Evolutionary conservation across 768 basidiomycete species (phyloP).

Genomic region (Chalciporus sphaerocephalus): DNA sequence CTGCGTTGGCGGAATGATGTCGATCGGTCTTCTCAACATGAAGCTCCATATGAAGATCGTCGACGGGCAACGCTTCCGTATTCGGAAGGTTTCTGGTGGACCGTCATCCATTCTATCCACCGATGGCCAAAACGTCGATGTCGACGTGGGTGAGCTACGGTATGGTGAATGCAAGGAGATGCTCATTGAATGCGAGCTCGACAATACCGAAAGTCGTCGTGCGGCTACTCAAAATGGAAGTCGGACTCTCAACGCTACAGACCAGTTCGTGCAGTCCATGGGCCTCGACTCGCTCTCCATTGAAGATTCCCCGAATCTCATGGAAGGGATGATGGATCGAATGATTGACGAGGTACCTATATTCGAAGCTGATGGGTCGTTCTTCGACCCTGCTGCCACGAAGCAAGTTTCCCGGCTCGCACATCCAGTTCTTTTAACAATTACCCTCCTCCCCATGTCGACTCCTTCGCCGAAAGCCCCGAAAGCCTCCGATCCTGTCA

Average conservation of each 20-base stretch:
- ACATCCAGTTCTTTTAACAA: slow-evolving; percentile 90
- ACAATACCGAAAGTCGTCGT: slow-evolving; percentile 54
- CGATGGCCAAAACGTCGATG: slow-evolving; percentile 93
- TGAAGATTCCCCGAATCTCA: slow-evolving; percentile 66
- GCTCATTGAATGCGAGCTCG: slow-evolving; percentile 87
- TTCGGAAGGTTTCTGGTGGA: slow-evolving; percentile 91
- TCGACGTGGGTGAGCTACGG: slow-evolving; percentile 89
- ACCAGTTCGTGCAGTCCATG: slow-evolving; percentile 83
- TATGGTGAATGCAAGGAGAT: slow-evolving; percentile 98
- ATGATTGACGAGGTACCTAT: slow-evolving; percentile 99
- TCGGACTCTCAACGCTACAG: slow-evolving; percentile 68
- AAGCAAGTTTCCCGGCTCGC: slow-evolving; percentile 86
- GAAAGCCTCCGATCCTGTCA: slow-evolving; percentile 72
- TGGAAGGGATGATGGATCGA: slow-evolving; percentile 90
- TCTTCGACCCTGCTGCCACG: slow-evolving; percentile 83
- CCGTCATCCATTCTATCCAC: slow-evolving; percentile 80
- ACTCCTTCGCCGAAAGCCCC: slow-evolving; percentile 33
- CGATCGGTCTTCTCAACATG: slow-evolving; percentile 88
- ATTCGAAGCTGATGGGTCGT: slow-evolving; percentile 91
- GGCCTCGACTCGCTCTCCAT: slow-evolving; percentile 73
- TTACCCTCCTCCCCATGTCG: slow-evolving; percentile 73
- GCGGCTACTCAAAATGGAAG: slow-evolving; percentile 8
- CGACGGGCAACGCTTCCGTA: slow-evolving; percentile 85
- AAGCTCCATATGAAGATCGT: slow-evolving; percentile 93
- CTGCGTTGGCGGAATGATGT: slow-evolving; percentile 95